A percentile compares a stretch with the other conserved stretches of the same genome.
These are phyloP conservation scores for Paspalum vaginatum DNA, from an alignment of 176 grass and related monocot species.

Conservation along the genomic window DNA sequence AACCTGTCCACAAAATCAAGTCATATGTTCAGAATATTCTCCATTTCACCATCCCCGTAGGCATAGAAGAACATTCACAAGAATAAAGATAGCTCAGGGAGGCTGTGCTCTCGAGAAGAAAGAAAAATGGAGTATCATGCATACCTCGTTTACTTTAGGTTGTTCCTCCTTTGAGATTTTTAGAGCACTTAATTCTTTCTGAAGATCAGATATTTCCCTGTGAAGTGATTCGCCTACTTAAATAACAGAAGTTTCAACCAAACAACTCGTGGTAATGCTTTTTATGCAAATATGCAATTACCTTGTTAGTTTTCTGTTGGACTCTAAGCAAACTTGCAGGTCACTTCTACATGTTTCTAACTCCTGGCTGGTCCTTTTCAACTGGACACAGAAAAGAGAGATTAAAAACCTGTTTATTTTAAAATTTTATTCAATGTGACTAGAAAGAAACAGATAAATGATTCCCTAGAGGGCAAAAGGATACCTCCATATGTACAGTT, in stretches of 20 bases:
- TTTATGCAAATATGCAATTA: conserved; percentile 38
- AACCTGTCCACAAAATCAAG: conserved; percentile 36
- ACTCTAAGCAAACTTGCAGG: conserved; percentile 74
- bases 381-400: conserved; percentile 48
- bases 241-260: conserved; percentile 30
- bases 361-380: conserved; percentile 58
- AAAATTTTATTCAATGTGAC: conserved; percentile 27
- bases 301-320: conserved; percentile 83
- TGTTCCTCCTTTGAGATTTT: conserved; percentile 40
- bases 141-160: conserved; percentile 45
- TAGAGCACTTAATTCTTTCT: conserved; percentile 53
- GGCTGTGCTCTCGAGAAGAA: too few relatives aligned
- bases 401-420: not conserved
- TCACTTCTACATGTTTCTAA: conserved; percentile 70
- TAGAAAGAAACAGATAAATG: conserved; percentile 1
- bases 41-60: not conserved
- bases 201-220: conserved; percentile 74
- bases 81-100: not conserved
- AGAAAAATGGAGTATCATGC: not conserved
- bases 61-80: not conserved
- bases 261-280: not conserved
- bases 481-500: conserved; percentile 65
- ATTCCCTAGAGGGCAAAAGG: conserved; percentile 18
- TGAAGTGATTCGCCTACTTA: conserved; percentile 29
- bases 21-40: not conserved